phyloP scores from a whole-genome alignment of 352 stramenopile genomes.

The Paralagenidium karlingii region DNA sequence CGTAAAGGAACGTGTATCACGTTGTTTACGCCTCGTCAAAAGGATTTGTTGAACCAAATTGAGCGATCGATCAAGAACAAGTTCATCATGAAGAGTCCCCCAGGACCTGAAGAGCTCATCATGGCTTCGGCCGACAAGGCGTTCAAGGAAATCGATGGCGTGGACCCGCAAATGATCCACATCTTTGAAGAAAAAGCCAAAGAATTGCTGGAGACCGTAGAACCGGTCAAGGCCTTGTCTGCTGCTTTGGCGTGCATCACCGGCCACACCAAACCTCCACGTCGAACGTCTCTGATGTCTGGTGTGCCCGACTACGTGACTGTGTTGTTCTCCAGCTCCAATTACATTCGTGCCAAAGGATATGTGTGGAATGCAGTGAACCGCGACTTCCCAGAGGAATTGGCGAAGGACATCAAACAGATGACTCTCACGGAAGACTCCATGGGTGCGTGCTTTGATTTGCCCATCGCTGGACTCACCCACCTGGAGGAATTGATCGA shows the following conservation, averaged over 20 bases:
- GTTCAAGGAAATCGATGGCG: conserved; percentile 67
- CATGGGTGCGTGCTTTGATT: conserved; percentile 86
- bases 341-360: conserved; percentile 73
- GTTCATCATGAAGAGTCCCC: conserved; percentile 81
- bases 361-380: conserved; percentile 90
- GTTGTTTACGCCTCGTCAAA: conserved; percentile 85
- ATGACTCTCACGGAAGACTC: conserved; percentile 82
- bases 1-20: conserved; percentile 96
- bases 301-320: conserved; percentile 85
- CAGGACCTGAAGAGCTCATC: conserved; percentile 80
- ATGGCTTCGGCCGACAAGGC: conserved; percentile 73
- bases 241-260: conserved; percentile 82
- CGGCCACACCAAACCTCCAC: conserved; percentile 75
- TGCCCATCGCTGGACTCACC: conserved; percentile 52
- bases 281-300: conserved; percentile 79
- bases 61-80: conserved; percentile 83
- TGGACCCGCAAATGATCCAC: conserved; percentile 58
- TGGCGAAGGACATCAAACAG: conserved; percentile 77
- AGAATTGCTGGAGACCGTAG: conserved; percentile 47
- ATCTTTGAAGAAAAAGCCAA: conserved; percentile 64
- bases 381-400: conserved; percentile 65
- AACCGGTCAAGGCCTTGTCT: conserved; percentile 51
- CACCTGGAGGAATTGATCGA: conserved; percentile 69
- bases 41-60: conserved; percentile 64
- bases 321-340: conserved; percentile 72